Evolutionary conservation across 2,329 filamentous ascomycete species (phyloP).

Genomic region (Exophiala viscosa): DNA sequence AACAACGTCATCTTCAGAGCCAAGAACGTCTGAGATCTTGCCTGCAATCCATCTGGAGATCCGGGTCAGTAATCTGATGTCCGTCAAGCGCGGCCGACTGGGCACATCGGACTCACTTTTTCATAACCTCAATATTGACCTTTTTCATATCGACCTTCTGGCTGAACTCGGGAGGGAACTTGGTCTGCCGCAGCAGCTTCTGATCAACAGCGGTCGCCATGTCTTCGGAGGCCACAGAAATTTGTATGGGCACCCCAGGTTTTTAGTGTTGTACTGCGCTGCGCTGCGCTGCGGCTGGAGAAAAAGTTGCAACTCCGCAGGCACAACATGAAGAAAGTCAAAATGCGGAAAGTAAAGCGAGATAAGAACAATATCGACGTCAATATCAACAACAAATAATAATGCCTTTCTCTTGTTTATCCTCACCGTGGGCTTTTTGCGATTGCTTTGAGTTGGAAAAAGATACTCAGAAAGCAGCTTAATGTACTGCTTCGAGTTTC

Average conservation of each 20-base stretch:
- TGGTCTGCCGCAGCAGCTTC: slow-evolving; percentile 84
- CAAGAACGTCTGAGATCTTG: slow-evolving; percentile 80
- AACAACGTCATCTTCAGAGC: slow-evolving; percentile 92
- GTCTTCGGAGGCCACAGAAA: not conserved
- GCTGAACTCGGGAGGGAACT: slow-evolving; percentile 89
- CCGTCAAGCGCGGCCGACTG: slow-evolving; percentile 6
- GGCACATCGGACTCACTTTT: slow-evolving; percentile 63
- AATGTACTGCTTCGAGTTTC: too few relatives aligned
- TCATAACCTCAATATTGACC: slow-evolving; percentile 96
- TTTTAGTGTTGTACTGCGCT: not conserved
- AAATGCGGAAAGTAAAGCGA: slow-evolving; percentile 16
- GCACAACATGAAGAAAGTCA: not conserved
- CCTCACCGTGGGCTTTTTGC: not conserved
- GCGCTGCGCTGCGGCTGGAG: not conserved
- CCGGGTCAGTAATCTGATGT: slow-evolving; percentile 12
- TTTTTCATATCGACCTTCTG: slow-evolving; percentile 96
- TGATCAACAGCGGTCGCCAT: slow-evolving; percentile 69
- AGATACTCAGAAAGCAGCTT: too few relatives aligned
- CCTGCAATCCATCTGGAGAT: slow-evolving; percentile 79
- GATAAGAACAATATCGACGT: not conserved
- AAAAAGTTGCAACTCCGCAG: not conserved
- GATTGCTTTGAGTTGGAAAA: not conserved
- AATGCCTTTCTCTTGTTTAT: not conserved
- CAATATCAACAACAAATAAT: not conserved
- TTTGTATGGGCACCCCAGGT: not conserved